phyloP scores from a whole-genome alignment of 257 asterid genomes.

The Solanum commersonii region DNA sequence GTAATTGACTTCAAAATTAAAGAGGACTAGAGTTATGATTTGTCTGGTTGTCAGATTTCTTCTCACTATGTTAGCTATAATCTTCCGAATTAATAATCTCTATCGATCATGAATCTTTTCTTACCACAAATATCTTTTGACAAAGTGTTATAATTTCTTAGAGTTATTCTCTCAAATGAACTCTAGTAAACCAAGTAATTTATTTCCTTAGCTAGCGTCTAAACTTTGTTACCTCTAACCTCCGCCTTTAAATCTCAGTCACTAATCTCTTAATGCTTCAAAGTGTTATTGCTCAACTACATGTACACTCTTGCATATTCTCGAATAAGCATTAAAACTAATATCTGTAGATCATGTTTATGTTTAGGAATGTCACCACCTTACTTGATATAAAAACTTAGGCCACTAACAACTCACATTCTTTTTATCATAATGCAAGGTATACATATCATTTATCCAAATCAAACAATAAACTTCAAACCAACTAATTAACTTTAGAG shows the following conservation, averaged over 20 bases:
- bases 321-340: not conserved
- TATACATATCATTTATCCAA: not conserved
- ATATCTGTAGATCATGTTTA: too few relatives aligned
- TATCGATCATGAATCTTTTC: not conserved
- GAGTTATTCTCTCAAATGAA: not conserved
- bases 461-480: too few relatives aligned
- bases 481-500: not conserved
- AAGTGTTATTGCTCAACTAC: not conserved
- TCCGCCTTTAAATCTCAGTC: not conserved
- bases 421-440: not conserved
- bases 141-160: too few relatives aligned
- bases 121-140: not conserved
- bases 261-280: too few relatives aligned
- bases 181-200: not conserved
- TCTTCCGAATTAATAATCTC: not conserved
- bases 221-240: not conserved
- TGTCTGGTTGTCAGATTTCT: rapidly evolving
- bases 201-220: too few relatives aligned
- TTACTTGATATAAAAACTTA: not conserved
- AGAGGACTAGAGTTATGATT: not conserved
- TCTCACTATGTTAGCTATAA: not conserved
- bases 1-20: not conserved
- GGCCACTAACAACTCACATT: not conserved
- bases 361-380: too few relatives aligned
- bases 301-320: not conserved